Evolutionary conservation across 768 basidiomycete genomes (phyloP).

Genomic region (Agaricus subrufescens): DNA sequence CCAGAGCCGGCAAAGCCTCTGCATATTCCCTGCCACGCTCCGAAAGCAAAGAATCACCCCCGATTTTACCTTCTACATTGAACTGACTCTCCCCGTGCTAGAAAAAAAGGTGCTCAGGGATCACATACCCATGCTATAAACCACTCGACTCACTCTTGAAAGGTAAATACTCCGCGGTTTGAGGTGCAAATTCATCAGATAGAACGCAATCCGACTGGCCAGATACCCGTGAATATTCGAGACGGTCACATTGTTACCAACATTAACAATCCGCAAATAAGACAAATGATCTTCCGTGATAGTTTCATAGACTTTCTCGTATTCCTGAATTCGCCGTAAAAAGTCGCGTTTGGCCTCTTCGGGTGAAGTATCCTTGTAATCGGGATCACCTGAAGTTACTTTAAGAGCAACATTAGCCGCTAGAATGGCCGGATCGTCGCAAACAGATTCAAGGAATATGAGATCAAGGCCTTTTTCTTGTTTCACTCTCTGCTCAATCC

Average conservation of each 20-base stretch:
- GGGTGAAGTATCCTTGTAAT: conserved; percentile 86
- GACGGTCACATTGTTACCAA: conserved; percentile 85
- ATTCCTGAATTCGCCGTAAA: conserved; percentile 82
- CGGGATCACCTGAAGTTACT: conserved; percentile 94
- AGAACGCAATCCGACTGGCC: conserved; percentile 96
- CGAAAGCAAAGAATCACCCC: conserved; percentile 92
- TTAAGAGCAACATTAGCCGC: conserved; percentile 96
- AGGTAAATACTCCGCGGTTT: conserved; percentile 96
- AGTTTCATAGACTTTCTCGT: conserved; percentile 94
- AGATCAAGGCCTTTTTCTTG: conserved; percentile 83
- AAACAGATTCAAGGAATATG: conserved; percentile 93
- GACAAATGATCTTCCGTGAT: conserved; percentile 88
- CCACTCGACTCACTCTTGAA: conserved; percentile 63
- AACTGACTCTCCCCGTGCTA: conserved; percentile 98
- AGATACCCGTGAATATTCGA: conserved; percentile 91
- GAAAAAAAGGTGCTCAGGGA: not conserved
- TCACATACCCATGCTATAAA: not conserved
- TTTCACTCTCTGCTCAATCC: conserved; percentile 78
- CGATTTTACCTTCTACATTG: conserved; percentile 95
- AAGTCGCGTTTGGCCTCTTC: conserved; percentile 91
- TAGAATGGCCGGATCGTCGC: conserved; percentile 91
- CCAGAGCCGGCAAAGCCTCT: conserved; percentile 75
- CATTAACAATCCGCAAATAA: conserved; percentile 89
- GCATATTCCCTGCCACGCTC: conserved; percentile 83
- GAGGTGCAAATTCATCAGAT: conserved; percentile 96